Evolutionary conservation across 805 yeast genomes (phyloP).

Genomic region (Metschnikowia noctiluminum): DNA sequence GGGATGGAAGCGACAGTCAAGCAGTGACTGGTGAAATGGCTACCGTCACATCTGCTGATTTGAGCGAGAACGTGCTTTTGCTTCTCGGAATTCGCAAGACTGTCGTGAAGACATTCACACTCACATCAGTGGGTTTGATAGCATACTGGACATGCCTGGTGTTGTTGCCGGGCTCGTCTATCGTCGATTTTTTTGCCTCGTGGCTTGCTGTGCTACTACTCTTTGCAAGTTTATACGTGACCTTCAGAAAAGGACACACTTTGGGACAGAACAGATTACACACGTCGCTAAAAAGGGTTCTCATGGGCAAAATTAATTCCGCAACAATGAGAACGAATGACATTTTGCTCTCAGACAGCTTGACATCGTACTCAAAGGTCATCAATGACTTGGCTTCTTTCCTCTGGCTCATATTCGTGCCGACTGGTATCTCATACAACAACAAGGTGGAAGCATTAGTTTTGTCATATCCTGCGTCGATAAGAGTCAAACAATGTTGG

Average conservation of each 20-base stretch:
- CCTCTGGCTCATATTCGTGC: conserved; percentile 39
- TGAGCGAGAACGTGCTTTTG: conserved; percentile 28
- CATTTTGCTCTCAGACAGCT: conserved; percentile 76
- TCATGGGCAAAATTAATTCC: conserved; percentile 57
- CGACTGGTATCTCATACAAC: conserved; percentile 20
- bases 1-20: conserved; percentile 20
- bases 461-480: conserved; percentile 57
- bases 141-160: conserved; percentile 18
- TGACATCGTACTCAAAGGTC: conserved; percentile 78
- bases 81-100: conserved; percentile 34
- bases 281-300: conserved; percentile 50
- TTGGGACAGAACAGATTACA: conserved; percentile 44
- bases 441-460: conserved; percentile 28
- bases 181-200: conserved; percentile 1
- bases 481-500: conserved; percentile 80
- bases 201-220: conserved; percentile 2
- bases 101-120: conserved; percentile 25
- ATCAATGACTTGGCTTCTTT: conserved; percentile 67
- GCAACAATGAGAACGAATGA: conserved; percentile 66
- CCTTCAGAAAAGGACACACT: conserved; percentile 33
- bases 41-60: conserved; percentile 28
- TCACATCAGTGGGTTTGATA: conserved; percentile 15
- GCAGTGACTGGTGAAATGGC: conserved; percentile 31
- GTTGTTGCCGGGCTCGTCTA: conserved; percentile 1
- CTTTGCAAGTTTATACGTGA: conserved; percentile 11